Percentiles rank a stretch among this genome's conserved stretches.
Evolutionary conservation across 108 stramenopile genomes (phyloP).

Genomic region (Conticribra guillardii): DNA sequence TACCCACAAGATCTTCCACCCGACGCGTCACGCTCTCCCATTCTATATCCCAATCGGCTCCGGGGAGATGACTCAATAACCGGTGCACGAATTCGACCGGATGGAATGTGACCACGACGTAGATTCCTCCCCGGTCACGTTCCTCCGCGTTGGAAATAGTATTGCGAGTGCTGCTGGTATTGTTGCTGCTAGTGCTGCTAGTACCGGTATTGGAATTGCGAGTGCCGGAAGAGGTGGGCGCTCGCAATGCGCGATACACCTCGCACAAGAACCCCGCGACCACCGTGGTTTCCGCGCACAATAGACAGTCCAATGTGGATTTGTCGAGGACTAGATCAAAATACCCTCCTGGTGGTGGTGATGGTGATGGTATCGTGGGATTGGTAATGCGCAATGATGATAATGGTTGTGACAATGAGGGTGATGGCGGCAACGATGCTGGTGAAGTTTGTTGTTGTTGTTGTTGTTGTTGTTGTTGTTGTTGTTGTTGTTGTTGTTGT

Average conservation of each 20-base stretch:
- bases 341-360: slow-evolving; percentile 24
- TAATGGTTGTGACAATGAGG: too few relatives aligned
- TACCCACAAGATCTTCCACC: slow-evolving; percentile 53
- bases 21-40: slow-evolving; percentile 61
- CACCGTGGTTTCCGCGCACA: slow-evolving; percentile 69
- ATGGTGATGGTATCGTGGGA: too few relatives aligned
- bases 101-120: slow-evolving; percentile 80
- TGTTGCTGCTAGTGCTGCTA: not conserved
- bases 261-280: slow-evolving; percentile 64
- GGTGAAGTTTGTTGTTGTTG: too few relatives aligned
- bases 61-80: slow-evolving; percentile 67
- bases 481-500: too few relatives aligned
- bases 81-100: slow-evolving; percentile 58
- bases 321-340: slow-evolving; percentile 85
- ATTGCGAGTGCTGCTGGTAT: too few relatives aligned
- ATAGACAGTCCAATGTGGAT: slow-evolving; percentile 80
- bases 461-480: too few relatives aligned
- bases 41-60: slow-evolving; percentile 66
- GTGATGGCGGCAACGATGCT: too few relatives aligned
- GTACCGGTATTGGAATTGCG: not conserved
- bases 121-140: slow-evolving; percentile 57
- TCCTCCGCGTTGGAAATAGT: too few relatives aligned
- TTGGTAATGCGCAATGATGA: too few relatives aligned
- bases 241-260: slow-evolving; percentile 63
- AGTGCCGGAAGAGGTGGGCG: too few relatives aligned